Evolutionary conservation across 306 rosid genomes (phyloP).

Genomic region (Lupinus albus): DNA sequence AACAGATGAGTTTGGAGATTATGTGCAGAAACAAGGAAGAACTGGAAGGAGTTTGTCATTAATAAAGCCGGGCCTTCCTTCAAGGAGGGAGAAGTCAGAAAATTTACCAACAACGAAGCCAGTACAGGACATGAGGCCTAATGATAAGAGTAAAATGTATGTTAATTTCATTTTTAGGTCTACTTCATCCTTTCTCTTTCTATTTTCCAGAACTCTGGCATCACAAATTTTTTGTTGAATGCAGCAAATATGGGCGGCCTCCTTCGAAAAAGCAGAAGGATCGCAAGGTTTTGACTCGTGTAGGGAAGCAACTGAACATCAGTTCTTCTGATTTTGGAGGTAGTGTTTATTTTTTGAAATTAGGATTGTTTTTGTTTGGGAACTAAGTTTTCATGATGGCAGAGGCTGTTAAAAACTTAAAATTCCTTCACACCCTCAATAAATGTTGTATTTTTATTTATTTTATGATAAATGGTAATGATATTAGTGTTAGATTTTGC

Average conservation of each 20-base stretch:
- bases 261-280: slow-evolving; percentile 84
- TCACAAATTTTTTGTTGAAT: slow-evolving; percentile 38
- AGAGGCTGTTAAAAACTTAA: slow-evolving; percentile 7
- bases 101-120: slow-evolving; percentile 56
- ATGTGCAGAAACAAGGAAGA: slow-evolving; percentile 73
- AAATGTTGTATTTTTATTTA: not conserved
- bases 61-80: slow-evolving; percentile 59
- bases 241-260: slow-evolving; percentile 84
- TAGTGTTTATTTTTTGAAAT: slow-evolving; percentile 41
- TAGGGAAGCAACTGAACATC: slow-evolving; percentile 53
- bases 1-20: slow-evolving; percentile 66
- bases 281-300: slow-evolving; percentile 64
- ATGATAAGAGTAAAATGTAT: slow-evolving; percentile 73
- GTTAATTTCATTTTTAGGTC: slow-evolving; percentile 36
- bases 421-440: slow-evolving; percentile 5
- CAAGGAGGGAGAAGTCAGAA: slow-evolving; percentile 61
- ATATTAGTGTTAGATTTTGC: slow-evolving; percentile 30
- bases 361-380: slow-evolving; percentile 14
- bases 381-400: slow-evolving; percentile 7
- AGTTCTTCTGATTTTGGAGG: slow-evolving; percentile 74
- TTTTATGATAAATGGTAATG: not conserved
- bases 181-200: slow-evolving; percentile 23
- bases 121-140: slow-evolving; percentile 52
- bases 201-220: not conserved
- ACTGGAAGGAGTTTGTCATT: slow-evolving; percentile 65